Base-by-base conservation (phyloP, 257 asterid genomes). In the Paulownia fortunei region DNA sequence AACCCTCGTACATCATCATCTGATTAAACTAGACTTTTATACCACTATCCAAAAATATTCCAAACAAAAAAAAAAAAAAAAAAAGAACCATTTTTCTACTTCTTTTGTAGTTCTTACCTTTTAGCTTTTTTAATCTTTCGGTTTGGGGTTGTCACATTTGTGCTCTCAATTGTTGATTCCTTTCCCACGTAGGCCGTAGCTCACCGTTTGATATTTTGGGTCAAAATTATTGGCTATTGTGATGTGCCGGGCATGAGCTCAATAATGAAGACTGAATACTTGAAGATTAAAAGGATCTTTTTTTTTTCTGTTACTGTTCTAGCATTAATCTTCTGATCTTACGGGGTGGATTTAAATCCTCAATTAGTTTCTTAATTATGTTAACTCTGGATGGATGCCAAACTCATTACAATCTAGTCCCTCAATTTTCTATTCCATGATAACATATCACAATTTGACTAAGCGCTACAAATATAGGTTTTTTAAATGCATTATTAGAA, bases 211-310 rank as follows among this genome's bases (percentile, higher is more conserved):
- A 21, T 73, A 39, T 21, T 56, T 39, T 58, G 5, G 55, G 71
- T 55, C 67, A 24, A 54, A 51, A 61, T 60, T 37, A 52, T 70
- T 51, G 78, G 34, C 84, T 75, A 34, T 62, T 71, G 65, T 5
- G 27, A 42, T 13, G 24, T 52, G 76, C 42, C 23, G 6, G 21
- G 44, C 30, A 61, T 79, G 51, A 24, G 27, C 46, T 47, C 26
- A 41, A 46, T 64, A 39, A 19, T 71, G 36, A 44, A 56, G 65
- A 18, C 52, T 34, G 18, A 39, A 44, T 58, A 21, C 46, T 36
- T 18, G 39, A 11, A 54, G 0, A 67, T 21, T 19, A 54, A 30
- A 30, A n/a, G n/a, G n/a, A n/a, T n/a, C n/a, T n/a, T n/a, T n/a
- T n/a, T n/a, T n/a, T n/a, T n/a, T n/a, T n/a, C n/a, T n/a, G n/a